Evolutionary conservation across 208 protist genomes (phyloP), one percentile per base, ranked within the genome.

Genomic region (Trypanosoma conorhini): DNA sequence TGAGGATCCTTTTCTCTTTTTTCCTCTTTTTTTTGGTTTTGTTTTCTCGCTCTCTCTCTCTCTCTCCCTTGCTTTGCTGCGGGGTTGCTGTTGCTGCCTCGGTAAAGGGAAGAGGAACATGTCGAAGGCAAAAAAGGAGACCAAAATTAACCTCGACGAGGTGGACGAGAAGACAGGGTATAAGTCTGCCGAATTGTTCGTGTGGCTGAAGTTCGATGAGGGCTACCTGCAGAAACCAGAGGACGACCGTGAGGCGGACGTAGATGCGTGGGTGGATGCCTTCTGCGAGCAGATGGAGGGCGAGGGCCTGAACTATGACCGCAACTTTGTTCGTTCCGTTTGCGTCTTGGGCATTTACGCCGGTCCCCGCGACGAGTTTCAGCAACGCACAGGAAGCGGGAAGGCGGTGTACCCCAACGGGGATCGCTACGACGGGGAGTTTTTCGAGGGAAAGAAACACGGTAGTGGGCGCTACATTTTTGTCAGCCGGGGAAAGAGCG

Each of bases 381-480:
- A 94, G 74, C 89, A 97, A 80, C 86, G 92, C 50, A 94, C 83
- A 15, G 92, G 92, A 3, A 86, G 76, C 66, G 89, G 87, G 35
- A 95, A 93, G 57, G 86, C 92, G 8, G 81, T 93, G 22, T 97
- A 95, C 59, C 70, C 86, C 1, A 91, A 91, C 50, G 82, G 89
- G 38, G 92, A 97, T 67, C 82, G 80, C 17, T 97, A 95, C 74
- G 92, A 97, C 19, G 92, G 92, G 15, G 86, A 95, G 64, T 97
- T 93, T 65, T 95, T 93, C 55, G 87, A 94, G 62, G 92, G 87
- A 12, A 94, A 97, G 59, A 93, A 93, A 69, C 86, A 97, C 71
- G 92, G 92, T 0, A 83, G 66, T 59, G 92, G 92, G 0, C 79
- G 80, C 40, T 97, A 97, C 78, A 73, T 81, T 3, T 93, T 91